phyloP scores from a whole-genome alignment of 2,329 filamentous ascomycete genomes.

The Cladophialophora carrionii region DNA sequence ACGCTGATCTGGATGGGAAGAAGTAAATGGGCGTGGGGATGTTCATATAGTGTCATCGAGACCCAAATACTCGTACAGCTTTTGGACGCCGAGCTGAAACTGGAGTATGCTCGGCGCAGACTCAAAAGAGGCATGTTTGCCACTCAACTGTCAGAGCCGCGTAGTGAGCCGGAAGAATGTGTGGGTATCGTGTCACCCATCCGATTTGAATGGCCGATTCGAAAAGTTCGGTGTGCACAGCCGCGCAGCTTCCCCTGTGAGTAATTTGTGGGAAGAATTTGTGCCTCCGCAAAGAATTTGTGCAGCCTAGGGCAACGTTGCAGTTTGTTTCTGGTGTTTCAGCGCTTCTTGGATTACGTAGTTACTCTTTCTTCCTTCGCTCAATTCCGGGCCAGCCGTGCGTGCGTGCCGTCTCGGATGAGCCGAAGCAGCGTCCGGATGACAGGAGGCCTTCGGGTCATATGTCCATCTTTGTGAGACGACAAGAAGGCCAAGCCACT shows the following conservation, averaged over 20 bases:
- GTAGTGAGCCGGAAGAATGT: too few relatives aligned
- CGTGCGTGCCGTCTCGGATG: not conserved
- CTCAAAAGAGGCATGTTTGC: not conserved
- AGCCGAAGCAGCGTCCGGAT: not conserved
- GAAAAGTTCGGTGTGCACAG: not conserved
- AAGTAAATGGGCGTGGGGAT: not conserved
- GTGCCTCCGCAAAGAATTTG: not conserved
- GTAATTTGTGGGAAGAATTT: not conserved
- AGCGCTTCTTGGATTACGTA: not conserved
- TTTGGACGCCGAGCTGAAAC: not conserved
- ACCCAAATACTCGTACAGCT: not conserved
- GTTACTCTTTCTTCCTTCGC: not conserved
- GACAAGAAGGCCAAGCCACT: not conserved
- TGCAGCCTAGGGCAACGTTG: not conserved
- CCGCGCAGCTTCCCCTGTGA: not conserved
- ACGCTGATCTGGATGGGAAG: constrained; percentile 60
- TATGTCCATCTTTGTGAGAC: not conserved
- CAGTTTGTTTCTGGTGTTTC: not conserved
- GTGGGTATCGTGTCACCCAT: not conserved
- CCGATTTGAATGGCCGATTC: not conserved
- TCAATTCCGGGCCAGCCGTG: not conserved
- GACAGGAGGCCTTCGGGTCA: not conserved
- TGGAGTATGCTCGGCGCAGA: not conserved
- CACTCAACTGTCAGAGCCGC: not conserved
- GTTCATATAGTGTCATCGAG: not conserved